Evolutionary conservation across 495 filamentous ascomycete genomes (phyloP).

Genomic region (Penicillium alfredii): DNA sequence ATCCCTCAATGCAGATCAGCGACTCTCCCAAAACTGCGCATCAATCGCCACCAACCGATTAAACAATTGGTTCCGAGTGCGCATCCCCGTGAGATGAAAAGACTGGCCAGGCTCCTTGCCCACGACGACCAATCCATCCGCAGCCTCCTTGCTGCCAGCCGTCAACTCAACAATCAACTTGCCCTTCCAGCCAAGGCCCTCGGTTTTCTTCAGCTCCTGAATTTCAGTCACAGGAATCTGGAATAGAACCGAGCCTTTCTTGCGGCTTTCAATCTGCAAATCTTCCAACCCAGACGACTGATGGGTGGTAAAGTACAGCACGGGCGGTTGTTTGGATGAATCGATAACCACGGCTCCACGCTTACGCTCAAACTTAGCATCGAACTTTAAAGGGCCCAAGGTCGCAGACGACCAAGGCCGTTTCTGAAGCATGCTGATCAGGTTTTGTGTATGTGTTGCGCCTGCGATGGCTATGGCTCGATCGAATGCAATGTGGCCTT

Average conservation of each 20-base stretch:
- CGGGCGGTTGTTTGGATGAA: conserved; percentile 43
- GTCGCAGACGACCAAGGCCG: conserved; percentile 32
- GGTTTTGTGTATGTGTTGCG: conserved; percentile 58
- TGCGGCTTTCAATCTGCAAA: conserved; percentile 37
- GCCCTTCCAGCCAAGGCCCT: conserved; percentile 83
- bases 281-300: conserved; percentile 26
- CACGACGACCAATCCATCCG: conserved; percentile 68
- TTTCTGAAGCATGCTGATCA: conserved; percentile 61
- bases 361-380: conserved; percentile 61
- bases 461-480: conserved; percentile 61
- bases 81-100: conserved; percentile 65
- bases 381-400: conserved; percentile 70
- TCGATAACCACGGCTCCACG: conserved; percentile 68
- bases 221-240: conserved; percentile 54
- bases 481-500: conserved; percentile 65
- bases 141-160: conserved; percentile 61
- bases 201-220: conserved; percentile 70
- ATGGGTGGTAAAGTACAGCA: conserved; percentile 46
- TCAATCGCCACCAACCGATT: conserved; percentile 79
- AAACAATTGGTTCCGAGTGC: conserved; percentile 73
- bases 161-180: conserved; percentile 83
- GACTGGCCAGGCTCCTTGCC: conserved; percentile 45
- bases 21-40: conserved; percentile 82
- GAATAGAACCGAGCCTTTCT: conserved; percentile 35
- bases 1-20: conserved; percentile 52